These are phyloP conservation scores for Pichia terricola DNA, from an alignment of 1,139 yeast genomes.

Conservation along the genomic window DNA sequence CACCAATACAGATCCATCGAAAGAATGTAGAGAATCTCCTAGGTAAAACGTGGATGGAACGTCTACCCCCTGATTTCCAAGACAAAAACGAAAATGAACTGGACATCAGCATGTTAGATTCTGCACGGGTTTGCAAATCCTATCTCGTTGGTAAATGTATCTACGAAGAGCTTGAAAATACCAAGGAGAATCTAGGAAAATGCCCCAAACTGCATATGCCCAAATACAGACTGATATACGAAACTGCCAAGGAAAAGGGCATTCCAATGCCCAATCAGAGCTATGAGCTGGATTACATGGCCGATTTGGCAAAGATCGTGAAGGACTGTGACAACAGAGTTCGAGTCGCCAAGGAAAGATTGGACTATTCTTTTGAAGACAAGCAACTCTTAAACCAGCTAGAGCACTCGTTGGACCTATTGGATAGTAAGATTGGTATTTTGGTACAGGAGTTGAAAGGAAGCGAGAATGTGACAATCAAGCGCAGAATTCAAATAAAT, in stretches of 20 bases:
- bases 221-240: constrained; percentile 67
- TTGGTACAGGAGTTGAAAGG: constrained; percentile 41
- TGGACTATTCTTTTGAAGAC: constrained; percentile 64
- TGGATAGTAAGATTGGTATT: constrained; percentile 60
- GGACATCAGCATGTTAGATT: constrained; percentile 33
- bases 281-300: constrained; percentile 59
- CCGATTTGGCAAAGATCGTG: constrained; percentile 45
- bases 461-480: neutral
- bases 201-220: constrained; percentile 20
- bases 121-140: constrained; percentile 66
- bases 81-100: neutral
- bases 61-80: constrained; percentile 20
- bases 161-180: neutral
- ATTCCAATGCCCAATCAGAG: constrained; percentile 30
- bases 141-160: constrained; percentile 60
- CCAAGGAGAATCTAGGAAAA: neutral
- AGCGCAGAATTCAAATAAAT: neutral
- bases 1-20: neutral
- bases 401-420: constrained; percentile 54
- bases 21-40: neutral
- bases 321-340: constrained; percentile 63
- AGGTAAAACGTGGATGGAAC: constrained; percentile 41
- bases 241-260: constrained; percentile 44
- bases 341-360: constrained; percentile 50
- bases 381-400: constrained; percentile 47